These are phyloP conservation scores for Solanum microdontum DNA, from an alignment of 257 asterid species.

Conservation along the genomic window DNA sequence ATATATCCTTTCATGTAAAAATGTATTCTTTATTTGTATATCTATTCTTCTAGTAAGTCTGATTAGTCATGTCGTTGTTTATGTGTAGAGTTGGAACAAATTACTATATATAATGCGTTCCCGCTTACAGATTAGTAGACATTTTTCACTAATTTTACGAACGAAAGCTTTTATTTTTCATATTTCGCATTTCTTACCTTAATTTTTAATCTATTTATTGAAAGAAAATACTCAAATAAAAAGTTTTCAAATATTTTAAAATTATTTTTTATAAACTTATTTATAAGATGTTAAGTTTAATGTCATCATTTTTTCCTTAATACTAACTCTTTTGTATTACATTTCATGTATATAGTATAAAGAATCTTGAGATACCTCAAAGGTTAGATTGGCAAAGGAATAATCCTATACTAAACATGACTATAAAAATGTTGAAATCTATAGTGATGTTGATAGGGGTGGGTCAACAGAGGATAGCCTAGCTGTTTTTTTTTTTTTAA, in stretches of 20 bases:
- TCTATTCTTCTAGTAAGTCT: not conserved
- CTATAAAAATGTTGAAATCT: not conserved
- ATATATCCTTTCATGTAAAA: too few species aligned
- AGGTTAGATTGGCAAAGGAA: not conserved
- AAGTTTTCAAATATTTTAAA: too few species aligned
- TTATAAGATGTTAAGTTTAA: not conserved
- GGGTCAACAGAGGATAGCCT: not conserved
- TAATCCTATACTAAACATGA: not conserved
- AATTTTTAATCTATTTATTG: too few species aligned
- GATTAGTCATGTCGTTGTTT: too few species aligned
- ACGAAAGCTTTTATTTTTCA: too few species aligned
- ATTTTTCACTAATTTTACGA: too few species aligned
- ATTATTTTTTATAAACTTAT: too few species aligned
- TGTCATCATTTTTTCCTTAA: not conserved
- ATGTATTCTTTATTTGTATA: not conserved
- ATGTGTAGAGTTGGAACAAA: not conserved
- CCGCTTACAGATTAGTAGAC: not conserved
- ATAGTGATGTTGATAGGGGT: not conserved
- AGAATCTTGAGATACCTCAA: not conserved
- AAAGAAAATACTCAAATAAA: not conserved
- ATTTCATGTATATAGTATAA: not conserved
- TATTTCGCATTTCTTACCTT: too few species aligned
- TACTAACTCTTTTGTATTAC: not conserved
- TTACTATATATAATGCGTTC: too few species aligned
- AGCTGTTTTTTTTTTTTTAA: too few species aligned